A percentile compares a stretch with the other conserved stretches of the same genome.
These are phyloP conservation scores for Zalaria obscura DNA, from an alignment of 2,329 filamentous ascomycete species.

Conservation along the genomic window DNA sequence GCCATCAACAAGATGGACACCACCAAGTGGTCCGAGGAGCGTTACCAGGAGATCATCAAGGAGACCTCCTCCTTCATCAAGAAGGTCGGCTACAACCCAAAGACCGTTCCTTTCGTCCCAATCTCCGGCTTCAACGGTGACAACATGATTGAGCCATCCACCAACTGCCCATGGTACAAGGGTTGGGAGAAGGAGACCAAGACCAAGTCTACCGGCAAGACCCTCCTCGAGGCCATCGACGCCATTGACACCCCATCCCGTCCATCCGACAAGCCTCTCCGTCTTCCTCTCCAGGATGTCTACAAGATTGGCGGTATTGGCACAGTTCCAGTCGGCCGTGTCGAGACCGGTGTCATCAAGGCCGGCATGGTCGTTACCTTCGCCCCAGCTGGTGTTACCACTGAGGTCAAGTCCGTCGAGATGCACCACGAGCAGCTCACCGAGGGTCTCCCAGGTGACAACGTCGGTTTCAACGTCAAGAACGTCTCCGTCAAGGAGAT, in stretches of 20 bases:
- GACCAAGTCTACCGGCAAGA: constrained; percentile 82
- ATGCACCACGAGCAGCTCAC: constrained; percentile 99
- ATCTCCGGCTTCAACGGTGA: constrained; percentile 99
- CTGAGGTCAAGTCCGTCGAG: constrained; percentile 99
- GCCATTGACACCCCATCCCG: constrained; percentile 83
- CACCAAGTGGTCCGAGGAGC: constrained; percentile 91
- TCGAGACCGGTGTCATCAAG: constrained; percentile 97
- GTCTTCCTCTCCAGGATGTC: constrained; percentile 99
- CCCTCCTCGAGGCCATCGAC: constrained; percentile 97
- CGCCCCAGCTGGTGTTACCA: constrained; percentile 96
- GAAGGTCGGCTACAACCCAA: constrained; percentile 99
- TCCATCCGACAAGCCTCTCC: constrained; percentile 97
- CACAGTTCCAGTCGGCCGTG: constrained; percentile 99
- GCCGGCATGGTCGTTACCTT: constrained; percentile 90
- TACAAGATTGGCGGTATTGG: constrained; percentile 99
- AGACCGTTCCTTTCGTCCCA: constrained; percentile 94
- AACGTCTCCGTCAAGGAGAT: constrained; percentile 99
- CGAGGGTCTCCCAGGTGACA: constrained; percentile 96
- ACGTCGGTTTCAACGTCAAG: constrained; percentile 99
- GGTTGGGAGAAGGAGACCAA: constrained; percentile 99
- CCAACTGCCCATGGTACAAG: constrained; percentile 99
- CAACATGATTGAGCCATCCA: constrained; percentile 89
- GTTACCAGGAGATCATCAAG: constrained; percentile 99
- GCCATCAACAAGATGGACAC: constrained; percentile 99
- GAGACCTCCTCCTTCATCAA: constrained; percentile 99